A percentile compares a stretch with the other conserved stretches of the same genome.
Conservation (phyloP, 2,329 filamentous ascomycete species). For the Neurospora crassa region DNA sequence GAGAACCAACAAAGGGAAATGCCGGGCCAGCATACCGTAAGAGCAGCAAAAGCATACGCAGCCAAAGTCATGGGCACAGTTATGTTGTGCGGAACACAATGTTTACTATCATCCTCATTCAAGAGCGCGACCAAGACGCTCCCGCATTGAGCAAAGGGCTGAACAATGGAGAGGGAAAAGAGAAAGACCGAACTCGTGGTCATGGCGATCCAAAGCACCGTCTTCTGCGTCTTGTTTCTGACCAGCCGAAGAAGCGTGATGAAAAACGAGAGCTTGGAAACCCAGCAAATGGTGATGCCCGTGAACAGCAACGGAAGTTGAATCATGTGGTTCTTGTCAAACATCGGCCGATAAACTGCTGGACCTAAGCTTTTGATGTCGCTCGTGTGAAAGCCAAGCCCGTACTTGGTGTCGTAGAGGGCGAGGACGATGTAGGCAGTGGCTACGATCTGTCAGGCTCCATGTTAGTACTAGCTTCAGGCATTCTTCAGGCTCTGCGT, state of each 20-base stretch:
- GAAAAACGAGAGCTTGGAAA: constrained; percentile 20
- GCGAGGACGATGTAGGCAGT: not conserved
- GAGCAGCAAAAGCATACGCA: not conserved
- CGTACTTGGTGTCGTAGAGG: not conserved
- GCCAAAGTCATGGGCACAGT: not conserved
- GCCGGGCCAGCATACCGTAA: not conserved
- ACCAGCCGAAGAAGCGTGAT: constrained; percentile 17
- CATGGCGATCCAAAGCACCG: constrained; percentile 17
- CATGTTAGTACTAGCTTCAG: not conserved
- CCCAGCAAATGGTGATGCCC: constrained; percentile 14
- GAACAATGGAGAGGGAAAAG: constrained; percentile 11
- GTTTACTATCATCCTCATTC: not conserved
- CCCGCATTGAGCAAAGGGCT: constrained; percentile 11
- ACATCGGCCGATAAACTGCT: not conserved
- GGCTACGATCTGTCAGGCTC: not conserved
- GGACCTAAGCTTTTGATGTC: not conserved
- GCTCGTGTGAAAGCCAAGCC: not conserved
- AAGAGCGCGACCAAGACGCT: not conserved
- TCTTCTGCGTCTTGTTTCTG: constrained; percentile 11
- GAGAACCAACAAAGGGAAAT: not conserved
- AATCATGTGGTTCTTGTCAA: not conserved
- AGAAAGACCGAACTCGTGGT: constrained; percentile 13
- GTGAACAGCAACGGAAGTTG: constrained; percentile 6
- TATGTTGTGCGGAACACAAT: not conserved
- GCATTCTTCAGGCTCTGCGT: not conserved